Percentiles rank a stretch among this genome's conserved stretches.
These are phyloP conservation scores for Persicaria tinctoria DNA, from an alignment of 148 eudicot species.

Conservation along the genomic window DNA sequence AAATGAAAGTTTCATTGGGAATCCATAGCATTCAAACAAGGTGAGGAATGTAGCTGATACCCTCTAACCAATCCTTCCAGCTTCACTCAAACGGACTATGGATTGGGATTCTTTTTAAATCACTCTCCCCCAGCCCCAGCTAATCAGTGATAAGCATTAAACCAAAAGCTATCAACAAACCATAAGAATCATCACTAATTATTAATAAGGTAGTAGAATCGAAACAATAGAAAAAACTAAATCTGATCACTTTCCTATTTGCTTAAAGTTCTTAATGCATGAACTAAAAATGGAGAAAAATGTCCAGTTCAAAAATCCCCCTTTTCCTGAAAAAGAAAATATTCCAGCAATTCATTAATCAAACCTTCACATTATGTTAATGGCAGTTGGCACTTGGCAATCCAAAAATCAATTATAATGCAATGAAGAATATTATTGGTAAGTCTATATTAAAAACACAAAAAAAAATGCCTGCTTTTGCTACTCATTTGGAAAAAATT, in stretches of 20 bases:
- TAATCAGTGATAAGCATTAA: neutral
- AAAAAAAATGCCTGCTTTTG: neutral
- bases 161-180: neutral
- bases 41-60: neutral
- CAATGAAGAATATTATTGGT: neutral
- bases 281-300: neutral
- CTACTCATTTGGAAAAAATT: neutral
- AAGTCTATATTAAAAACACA: neutral
- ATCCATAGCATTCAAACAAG: neutral
- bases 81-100: neutral
- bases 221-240: neutral
- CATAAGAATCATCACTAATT: neutral
- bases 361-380: neutral
- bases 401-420: neutral
- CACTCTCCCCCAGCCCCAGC: neutral
- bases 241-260: slow-evolving; percentile 8
- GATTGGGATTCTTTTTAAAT: neutral
- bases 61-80: neutral
- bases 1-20: neutral
- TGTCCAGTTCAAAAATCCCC: neutral
- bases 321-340: neutral
- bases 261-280: neutral
- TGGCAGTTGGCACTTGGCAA: neutral
- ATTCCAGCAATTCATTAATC: neutral
- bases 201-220: neutral